Conservation (phyloP, 176 grass and related monocot genomes). For the Ensete ventricosum region DNA sequence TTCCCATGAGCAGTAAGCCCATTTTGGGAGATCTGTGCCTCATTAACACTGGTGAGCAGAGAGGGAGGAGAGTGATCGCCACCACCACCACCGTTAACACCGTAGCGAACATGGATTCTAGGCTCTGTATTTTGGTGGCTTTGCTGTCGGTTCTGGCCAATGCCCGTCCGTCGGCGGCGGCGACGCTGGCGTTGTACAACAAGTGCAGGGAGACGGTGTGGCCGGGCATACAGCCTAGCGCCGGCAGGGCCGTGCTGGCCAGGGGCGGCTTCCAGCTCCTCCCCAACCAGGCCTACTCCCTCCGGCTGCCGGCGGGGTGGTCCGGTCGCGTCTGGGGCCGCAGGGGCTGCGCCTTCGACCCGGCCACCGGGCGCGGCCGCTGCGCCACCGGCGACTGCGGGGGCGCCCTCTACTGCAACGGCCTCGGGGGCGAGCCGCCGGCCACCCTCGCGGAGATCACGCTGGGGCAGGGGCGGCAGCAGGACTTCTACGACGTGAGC, state of each 20-base stretch:
- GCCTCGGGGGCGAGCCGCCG: constrained; percentile 47
- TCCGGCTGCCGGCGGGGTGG: constrained; percentile 56
- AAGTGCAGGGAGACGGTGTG: constrained; percentile 76
- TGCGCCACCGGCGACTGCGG: constrained; percentile 93
- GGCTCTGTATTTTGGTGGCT: constrained; percentile 2
- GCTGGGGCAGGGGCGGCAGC: constrained; percentile 20
- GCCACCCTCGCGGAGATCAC: constrained; percentile 87
- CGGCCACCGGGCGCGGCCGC: constrained; percentile 32
- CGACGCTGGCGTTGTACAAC: constrained; percentile 82
- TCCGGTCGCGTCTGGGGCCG: constrained; percentile 86
- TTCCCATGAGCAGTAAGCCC: too few species aligned
- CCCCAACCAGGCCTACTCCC: constrained; percentile 37
- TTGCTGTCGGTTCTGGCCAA: neutral
- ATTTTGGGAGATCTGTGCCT: too few species aligned
- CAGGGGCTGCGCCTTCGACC: constrained; percentile 60
- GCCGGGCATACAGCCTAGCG: constrained; percentile 87
- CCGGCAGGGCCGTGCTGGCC: constrained; percentile 43
- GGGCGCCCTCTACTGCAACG: constrained; percentile 67
- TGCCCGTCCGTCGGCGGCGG: constrained; percentile 21
- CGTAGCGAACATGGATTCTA: neutral
- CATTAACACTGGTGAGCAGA: too few species aligned
- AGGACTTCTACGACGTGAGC: constrained; percentile 95
- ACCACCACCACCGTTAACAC: neutral
- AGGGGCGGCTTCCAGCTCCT: constrained; percentile 51
- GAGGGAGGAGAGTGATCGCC: too few species aligned